Evolutionary conservation across 352 stramenopile species (phyloP).

Genomic region (Phytophthora boehmeriae): DNA sequence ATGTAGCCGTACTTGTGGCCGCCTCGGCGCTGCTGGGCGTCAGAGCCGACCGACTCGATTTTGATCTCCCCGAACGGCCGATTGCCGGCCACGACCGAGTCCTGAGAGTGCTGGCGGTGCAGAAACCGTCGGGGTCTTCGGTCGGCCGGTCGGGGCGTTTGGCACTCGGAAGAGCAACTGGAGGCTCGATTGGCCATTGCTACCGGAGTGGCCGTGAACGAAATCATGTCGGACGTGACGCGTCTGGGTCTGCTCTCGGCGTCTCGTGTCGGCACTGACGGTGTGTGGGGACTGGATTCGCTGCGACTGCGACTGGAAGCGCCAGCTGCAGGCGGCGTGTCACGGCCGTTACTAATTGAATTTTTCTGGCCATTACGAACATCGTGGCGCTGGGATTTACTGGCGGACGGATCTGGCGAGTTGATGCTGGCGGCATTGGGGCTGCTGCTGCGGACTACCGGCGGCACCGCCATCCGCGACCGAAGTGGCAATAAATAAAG

Average conservation of each 20-base stretch:
- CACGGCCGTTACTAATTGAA: not conserved
- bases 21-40: not conserved
- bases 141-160: slow-evolving; percentile 9
- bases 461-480: slow-evolving; percentile 13
- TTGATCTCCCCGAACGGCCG: slow-evolving; percentile 31
- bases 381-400: not conserved
- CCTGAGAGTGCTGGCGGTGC: not conserved
- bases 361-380: not conserved
- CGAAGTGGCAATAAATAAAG: slow-evolving; percentile 26
- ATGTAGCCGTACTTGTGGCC: slow-evolving; percentile 40
- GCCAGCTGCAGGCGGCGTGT: not conserved
- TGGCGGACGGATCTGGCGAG: too few relatives aligned
- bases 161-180: slow-evolving; percentile 7
- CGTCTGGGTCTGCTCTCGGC: slow-evolving; percentile 7
- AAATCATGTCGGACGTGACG: slow-evolving; percentile 63
- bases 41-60: slow-evolving; percentile 33
- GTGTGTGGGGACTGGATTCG: not conserved
- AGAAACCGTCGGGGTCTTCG: slow-evolving; percentile 8
- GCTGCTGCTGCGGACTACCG: not conserved
- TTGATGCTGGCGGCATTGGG: too few relatives aligned
- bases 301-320: slow-evolving; percentile 17
- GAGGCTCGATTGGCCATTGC: slow-evolving; percentile 4
- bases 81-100: slow-evolving; percentile 1
- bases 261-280: not conserved
- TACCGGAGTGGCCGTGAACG: slow-evolving; percentile 36